Conservation (phyloP, 192 early-diverging fungal species). For the Endogone sp. region DNA sequence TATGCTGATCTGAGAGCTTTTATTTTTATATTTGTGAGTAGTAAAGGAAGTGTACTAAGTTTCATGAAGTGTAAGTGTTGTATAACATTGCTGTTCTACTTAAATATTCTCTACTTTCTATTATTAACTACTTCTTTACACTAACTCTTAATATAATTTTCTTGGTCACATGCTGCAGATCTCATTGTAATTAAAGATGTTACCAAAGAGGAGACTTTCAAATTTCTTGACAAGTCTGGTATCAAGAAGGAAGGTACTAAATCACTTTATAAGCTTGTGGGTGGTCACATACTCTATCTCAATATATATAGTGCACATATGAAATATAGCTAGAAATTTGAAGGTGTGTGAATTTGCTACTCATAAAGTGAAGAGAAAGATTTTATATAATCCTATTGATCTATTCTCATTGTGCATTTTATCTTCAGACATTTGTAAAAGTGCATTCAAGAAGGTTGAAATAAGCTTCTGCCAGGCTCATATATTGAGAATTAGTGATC, state of each 20-base stretch:
- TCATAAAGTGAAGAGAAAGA: too few relatives aligned
- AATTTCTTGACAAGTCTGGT: slow-evolving; percentile 3
- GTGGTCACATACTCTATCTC: too few relatives aligned
- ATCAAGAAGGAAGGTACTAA: slow-evolving; percentile 2
- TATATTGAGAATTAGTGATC: not conserved
- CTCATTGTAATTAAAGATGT: slow-evolving; percentile 8
- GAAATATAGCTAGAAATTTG: not conserved
- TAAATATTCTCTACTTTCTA: too few relatives aligned
- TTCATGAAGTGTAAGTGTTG: slow-evolving; percentile 13
- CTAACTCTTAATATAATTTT: slow-evolving; percentile 1
- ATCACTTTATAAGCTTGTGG: slow-evolving; percentile 7
- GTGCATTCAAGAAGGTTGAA: not conserved
- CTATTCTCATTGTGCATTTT: slow-evolving; percentile 14
- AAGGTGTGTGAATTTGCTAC: slow-evolving; percentile 1
- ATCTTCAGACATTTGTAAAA: slow-evolving; percentile 16
- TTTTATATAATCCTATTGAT: too few relatives aligned
- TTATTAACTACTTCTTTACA: not conserved
- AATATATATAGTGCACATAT: too few relatives aligned
- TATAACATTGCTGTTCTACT: not conserved
- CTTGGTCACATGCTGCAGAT: not conserved
- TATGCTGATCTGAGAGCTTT: too few relatives aligned
- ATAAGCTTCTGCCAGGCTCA: slow-evolving; percentile 3
- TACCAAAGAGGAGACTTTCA: slow-evolving; percentile 5
- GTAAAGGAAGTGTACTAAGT: not conserved
- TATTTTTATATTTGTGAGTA: slow-evolving; percentile 15